Evolutionary conservation across 305 asterid species (phyloP), one percentile per base, ranked within the genome.

Genomic region (Rubia balearica): DNA sequence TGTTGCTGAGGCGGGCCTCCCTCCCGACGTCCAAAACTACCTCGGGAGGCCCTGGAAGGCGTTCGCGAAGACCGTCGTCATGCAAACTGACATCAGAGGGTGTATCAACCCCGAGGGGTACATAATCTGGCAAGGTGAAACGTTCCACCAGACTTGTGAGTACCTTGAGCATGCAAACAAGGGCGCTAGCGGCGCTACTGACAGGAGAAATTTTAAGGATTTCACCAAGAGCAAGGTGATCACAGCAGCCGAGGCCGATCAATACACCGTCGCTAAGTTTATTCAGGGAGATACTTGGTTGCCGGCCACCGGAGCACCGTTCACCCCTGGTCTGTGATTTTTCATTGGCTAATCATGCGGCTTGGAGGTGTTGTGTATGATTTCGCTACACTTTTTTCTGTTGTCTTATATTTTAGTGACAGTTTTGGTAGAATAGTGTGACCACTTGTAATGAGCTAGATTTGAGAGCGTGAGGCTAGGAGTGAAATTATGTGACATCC

Each of bases 11-110:
- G 24, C 57, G 9, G 77, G 11, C 7, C 75, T 82, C 83, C 0
- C 41, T 2, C 0, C 84, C 74, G 2, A 74, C 16, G 36, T 75
- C 0, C 71, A 73, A 0, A 82, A 77, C 3, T 89, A 79, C 80
- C 73, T 91, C 2, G 86, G 84, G 0, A 79, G 97, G 0, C 96
- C 95, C 0, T 89, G 93, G 96, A 82, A 79, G 61, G 17, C 13
- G 0, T 73, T 68, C 0, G 78, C 95, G 0, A 72, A 73, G 1
- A 87, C 88, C 2, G 88, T 89, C 27, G 55, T 76, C 22, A 81
- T 89, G 89, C 86, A 86, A 74, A 67, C 75, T 24, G 87, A 83
- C 41, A 13, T 89, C 7, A 96, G 87, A 0, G 97, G 86, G 38
- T 72, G 86, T 8, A 84, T 91, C 45, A 64, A 83, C 6, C 95